Percentiles rank a stretch among this genome's conserved stretches.
phyloP scores from a whole-genome alignment of 1,284 basidiomycete species.

The Cryptococcus sp. region DNA sequence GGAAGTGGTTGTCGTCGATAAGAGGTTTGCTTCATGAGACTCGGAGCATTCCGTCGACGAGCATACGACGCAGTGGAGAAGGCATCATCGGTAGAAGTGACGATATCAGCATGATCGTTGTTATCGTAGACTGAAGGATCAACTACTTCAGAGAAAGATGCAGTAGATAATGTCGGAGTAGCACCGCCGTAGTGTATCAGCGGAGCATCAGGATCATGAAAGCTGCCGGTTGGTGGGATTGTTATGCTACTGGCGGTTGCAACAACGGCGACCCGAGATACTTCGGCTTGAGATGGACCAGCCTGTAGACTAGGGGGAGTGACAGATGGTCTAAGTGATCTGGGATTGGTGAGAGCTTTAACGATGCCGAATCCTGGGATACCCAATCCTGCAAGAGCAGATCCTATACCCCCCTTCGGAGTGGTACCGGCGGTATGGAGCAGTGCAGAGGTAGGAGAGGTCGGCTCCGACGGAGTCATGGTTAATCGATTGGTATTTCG shows the following conservation, averaged over 20 bases:
- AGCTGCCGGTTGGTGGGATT: background rate
- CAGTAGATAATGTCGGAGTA: conserved; percentile 40
- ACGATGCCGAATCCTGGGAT: conserved; percentile 27
- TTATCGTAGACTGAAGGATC: conserved; percentile 29
- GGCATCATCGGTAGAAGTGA: conserved; percentile 32
- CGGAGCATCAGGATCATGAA: conserved; percentile 1
- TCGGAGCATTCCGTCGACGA: conserved; percentile 5
- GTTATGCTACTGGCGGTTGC: conserved; percentile 9
- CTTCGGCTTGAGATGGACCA: conserved; percentile 25
- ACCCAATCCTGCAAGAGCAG: conserved; percentile 21
- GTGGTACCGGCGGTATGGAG: conserved; percentile 19
- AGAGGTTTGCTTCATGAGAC: background rate
- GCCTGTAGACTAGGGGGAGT: conserved; percentile 19
- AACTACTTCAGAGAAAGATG: conserved; percentile 37
- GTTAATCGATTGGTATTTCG: background rate
- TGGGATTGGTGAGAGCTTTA: conserved; percentile 28
- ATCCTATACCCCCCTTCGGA: conserved; percentile 28
- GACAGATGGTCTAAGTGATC: conserved; percentile 2
- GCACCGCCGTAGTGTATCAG: conserved; percentile 21
- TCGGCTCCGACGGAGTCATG: conserved; percentile 2
- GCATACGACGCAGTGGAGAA: conserved; percentile 21
- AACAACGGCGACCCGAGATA: conserved; percentile 31
- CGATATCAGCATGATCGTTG: conserved; percentile 27
- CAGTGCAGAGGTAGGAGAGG: background rate
- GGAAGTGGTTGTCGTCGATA: conserved; percentile 7